phyloP scores from a whole-genome alignment of 768 basidiomycete species.

The Pisolithus orientalis region DNA sequence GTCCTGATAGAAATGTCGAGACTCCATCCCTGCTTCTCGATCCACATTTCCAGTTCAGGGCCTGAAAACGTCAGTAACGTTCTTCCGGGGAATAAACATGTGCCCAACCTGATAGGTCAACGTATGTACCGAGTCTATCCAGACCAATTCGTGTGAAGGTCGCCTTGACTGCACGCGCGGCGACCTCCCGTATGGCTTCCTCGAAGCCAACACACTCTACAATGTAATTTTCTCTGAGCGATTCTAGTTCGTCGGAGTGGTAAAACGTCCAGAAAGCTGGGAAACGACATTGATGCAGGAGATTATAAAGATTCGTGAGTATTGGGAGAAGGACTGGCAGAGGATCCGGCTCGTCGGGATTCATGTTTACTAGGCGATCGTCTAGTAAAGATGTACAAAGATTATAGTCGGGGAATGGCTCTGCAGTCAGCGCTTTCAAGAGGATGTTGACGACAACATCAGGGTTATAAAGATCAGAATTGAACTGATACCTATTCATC shows the following conservation, averaged over 20 bases:
- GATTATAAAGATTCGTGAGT: conserved; percentile 58
- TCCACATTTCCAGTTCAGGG: conserved; percentile 50
- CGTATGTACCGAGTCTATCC: conserved; percentile 63
- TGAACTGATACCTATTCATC: conserved; percentile 82
- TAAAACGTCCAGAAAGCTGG: conserved; percentile 80
- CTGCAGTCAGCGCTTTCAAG: conserved; percentile 80
- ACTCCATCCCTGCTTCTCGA: conserved; percentile 63
- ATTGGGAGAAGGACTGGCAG: conserved; percentile 63
- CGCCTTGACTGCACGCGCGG: conserved; percentile 68
- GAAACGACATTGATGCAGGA: conserved; percentile 82
- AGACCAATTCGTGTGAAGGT: conserved; percentile 70
- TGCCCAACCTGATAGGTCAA: conserved; percentile 54
- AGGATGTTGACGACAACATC: conserved; percentile 94
- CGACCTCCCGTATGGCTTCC: conserved; percentile 73
- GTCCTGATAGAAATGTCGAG: conserved; percentile 47
- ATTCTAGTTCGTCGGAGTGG: conserved; percentile 60
- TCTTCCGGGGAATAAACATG: neutral
- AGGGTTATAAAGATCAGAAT: conserved; percentile 86
- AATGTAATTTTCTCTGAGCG: conserved; percentile 80
- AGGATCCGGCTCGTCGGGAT: conserved; percentile 77
- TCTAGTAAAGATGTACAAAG: conserved; percentile 91
- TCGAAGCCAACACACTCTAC: conserved; percentile 81
- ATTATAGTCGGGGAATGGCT: conserved; percentile 89
- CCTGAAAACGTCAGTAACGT: conserved; percentile 31
- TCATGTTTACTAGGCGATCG: conserved; percentile 50